Percentiles rank a stretch among this genome's conserved stretches.
Evolutionary conservation across 495 filamentous ascomycete species (phyloP).

Genomic region (Podospora appendiculata): DNA sequence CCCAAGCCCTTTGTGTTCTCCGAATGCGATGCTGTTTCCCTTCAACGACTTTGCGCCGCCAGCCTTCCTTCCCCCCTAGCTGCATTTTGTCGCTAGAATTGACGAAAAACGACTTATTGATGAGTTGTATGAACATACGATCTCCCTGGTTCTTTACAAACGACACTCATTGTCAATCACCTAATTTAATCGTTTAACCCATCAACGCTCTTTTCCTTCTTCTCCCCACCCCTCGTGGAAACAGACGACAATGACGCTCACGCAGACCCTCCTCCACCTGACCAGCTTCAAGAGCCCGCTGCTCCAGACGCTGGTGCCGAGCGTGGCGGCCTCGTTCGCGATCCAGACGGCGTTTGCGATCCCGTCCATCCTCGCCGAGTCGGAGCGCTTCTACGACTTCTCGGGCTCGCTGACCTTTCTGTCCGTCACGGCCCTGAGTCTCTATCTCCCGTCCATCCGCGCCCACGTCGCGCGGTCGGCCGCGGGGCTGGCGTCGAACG

Average conservation of each 20-base stretch:
- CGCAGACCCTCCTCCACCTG: slow-evolving; percentile 42
- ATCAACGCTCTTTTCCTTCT: too few species aligned
- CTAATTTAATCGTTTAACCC: too few species aligned
- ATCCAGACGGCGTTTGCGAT: slow-evolving; percentile 49
- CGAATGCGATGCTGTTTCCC: too few species aligned
- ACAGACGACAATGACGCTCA: slow-evolving; percentile 32
- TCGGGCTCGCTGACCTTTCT: slow-evolving; percentile 57
- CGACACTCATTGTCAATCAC: too few species aligned
- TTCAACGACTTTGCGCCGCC: too few species aligned
- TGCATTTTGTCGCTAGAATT: too few species aligned
- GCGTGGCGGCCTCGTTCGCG: slow-evolving; percentile 46
- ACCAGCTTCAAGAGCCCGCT: slow-evolving; percentile 53
- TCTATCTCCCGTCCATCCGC: slow-evolving; percentile 53
- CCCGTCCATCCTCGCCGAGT: slow-evolving; percentile 48
- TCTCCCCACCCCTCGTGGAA: too few species aligned
- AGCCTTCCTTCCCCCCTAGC: too few species aligned
- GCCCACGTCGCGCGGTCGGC: slow-evolving; percentile 31
- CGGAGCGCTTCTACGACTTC: slow-evolving; percentile 58
- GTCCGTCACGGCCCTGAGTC: slow-evolving; percentile 43
- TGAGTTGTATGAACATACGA: too few species aligned
- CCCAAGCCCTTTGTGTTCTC: background rate
- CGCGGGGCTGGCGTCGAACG: background rate
- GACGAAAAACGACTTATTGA: too few species aligned
- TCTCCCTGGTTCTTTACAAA: too few species aligned
- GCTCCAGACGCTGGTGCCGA: slow-evolving; percentile 51